Evolutionary conservation across 2,329 filamentous ascomycete species (phyloP), one percentile per base, ranked within the genome.

Genomic region (Neocatenulostroma microsporum): DNA sequence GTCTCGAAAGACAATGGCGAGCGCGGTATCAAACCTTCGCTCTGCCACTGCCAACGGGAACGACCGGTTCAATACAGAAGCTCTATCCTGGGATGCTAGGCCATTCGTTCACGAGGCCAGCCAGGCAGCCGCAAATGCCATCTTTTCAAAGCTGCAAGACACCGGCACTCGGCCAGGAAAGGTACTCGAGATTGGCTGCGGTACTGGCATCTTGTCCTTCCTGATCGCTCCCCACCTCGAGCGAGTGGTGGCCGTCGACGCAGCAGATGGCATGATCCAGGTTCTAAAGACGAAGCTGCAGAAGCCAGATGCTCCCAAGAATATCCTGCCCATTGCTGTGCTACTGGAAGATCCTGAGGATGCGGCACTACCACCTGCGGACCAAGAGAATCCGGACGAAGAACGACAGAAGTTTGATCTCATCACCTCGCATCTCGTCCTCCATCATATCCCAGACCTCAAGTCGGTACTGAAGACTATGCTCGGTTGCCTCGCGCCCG

Each of bases 261-360:
- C 48, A 3, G 49, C 48, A 9, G 41, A 53, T 18, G 49, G 49
- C 33, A 53, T 51, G 49, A 53, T 53, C 27, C 39, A 48, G 17
- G 48, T 51, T 2, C 18, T 51, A 12, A 45, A 48, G 25, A 37
- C 40, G 20, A 52, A 52, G 27, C 21, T 50, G 2, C 20, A 37
- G 3, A 41, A 42, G 27, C 24, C 41, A 5, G 36, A 40, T 23
- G 42, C 45, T 9, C 44, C 41, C 8, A 35, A 33, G 20, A 52
- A 52, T 15, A 50, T 52, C 17, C 6, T 48, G 2, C 47, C 49
- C 7, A 24, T 53, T 20, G 43, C 48, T 17, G 31, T 53, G 3
- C 33, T 51, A 25, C 36, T 53, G 4, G 44, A 53, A 34, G 42
- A 49, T 37, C 46, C 49, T 2, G 46, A 53, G 18, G 48, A 53